Conservation (phyloP, 441 rosid genomes). For the Raphanus hybrid region DNA sequence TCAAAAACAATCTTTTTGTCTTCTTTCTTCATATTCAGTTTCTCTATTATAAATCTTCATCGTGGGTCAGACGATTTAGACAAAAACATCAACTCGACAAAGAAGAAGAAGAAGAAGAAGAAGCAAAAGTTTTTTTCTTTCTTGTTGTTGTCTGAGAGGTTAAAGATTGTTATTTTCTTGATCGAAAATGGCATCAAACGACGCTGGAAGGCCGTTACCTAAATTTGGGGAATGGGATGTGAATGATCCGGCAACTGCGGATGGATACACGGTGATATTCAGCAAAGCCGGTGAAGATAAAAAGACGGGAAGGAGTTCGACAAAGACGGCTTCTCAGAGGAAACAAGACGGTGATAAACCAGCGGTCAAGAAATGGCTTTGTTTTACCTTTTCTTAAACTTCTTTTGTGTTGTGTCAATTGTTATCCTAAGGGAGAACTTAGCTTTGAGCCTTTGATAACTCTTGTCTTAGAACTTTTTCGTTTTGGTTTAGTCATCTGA, state of each 20-base stretch:
- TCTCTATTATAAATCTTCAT: too few relatives aligned
- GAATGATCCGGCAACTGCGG: conserved; percentile 58
- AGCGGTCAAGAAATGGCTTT: conserved; percentile 43
- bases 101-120: conserved; percentile 13
- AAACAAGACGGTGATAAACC: conserved; percentile 40
- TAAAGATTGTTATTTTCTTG: conserved; percentile 27
- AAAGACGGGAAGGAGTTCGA: conserved; percentile 42
- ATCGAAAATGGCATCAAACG: conserved; percentile 36
- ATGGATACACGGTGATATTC: conserved; percentile 55
- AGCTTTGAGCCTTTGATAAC: conserved; percentile 24
- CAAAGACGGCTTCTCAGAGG: conserved; percentile 31
- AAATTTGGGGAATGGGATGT: conserved; percentile 72
- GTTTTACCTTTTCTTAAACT: conserved; percentile 36
- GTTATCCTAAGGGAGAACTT: not conserved
- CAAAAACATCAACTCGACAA: not conserved
- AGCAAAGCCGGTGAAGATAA: conserved; percentile 60
- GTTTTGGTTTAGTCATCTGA: conserved; percentile 8
- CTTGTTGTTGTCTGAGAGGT: not conserved
- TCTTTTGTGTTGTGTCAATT: not conserved
- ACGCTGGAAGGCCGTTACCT: conserved; percentile 47
- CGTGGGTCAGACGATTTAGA: not conserved
- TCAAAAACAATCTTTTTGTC: too few relatives aligned
- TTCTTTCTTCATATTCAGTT: too few relatives aligned
- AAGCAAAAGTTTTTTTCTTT: not conserved
- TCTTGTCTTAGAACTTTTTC: conserved; percentile 16